Evolutionary conservation across 75 land plant genomes (phyloP), one percentile per base, ranked within the genome.

Genomic region (Adiantum capillusveneris): DNA sequence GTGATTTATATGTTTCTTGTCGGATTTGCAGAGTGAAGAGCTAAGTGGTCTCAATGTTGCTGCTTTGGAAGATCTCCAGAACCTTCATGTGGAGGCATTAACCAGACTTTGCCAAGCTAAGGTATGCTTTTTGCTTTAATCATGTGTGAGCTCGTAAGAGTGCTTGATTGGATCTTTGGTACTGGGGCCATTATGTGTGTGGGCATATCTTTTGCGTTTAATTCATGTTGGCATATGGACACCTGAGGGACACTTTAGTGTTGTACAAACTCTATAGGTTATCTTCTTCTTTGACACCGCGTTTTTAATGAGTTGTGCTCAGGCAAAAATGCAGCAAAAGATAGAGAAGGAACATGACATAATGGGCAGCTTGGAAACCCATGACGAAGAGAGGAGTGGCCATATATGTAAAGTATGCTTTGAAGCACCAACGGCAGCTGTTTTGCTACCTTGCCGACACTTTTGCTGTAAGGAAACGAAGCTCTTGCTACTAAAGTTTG

Each of bases 381-480:
- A 46, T 50, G 27, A 77, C 49, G 75, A 65, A 12, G 87, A 87
- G 46, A 62, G 55, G 25, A 83, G 66, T 62, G 73, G 79, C 51
- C 87, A 87, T 67, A 62, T 73, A 21, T 88, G 93, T 67, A 88
- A 85, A 81, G 78, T 85, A 11, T 88, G 93, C 69, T 88, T 85
- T 72, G 88, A 88, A 59, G 78, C 93, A 24, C 69, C 80, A 25
- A 75, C 85, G 25, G 93, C 89, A 44, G 81, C 93, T 39, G 72
- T 88, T 52, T 85, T 88, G 67, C 82, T 88, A 39, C 89, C 93
- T n/a, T 88, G 93, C 43, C 85, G 93, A 0, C 93, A 88, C 67
- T 85, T 88, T 65, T 88, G 89, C 65, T 72, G 93, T 88, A 75
- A 76, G 87, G 71, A 34, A 9, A 34, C n/a, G n/a, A 9, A 34